Percentiles rank a stretch among this genome's conserved stretches.
These are phyloP conservation scores for Sphaceloma murrayae DNA, from an alignment of 2,329 filamentous ascomycete genomes.

Conservation along the genomic window DNA sequence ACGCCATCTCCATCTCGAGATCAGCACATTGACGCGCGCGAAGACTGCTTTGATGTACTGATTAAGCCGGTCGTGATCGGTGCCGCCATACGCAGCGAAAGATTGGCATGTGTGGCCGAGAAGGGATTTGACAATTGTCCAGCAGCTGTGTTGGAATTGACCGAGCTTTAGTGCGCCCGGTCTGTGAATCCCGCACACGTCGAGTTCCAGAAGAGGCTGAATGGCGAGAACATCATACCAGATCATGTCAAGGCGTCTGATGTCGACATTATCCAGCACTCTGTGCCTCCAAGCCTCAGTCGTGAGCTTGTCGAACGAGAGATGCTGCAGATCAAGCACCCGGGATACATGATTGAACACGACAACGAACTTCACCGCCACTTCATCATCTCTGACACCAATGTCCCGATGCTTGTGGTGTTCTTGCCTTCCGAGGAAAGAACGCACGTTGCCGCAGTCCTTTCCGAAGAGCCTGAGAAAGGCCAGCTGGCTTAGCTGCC, in stretches of 20 bases:
- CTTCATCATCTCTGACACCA: slow-evolving; percentile 39
- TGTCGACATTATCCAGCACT: slow-evolving; percentile 3
- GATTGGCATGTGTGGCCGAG: slow-evolving; percentile 39
- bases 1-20: slow-evolving; percentile 48
- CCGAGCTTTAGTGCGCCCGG: slow-evolving; percentile 31
- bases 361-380: slow-evolving; percentile 39
- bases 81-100: slow-evolving; percentile 36
- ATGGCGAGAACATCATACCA: slow-evolving; percentile 43
- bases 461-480: slow-evolving; percentile 8
- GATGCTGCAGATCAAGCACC: neutral
- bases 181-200: slow-evolving; percentile 39
- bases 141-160: slow-evolving; percentile 37
- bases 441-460: slow-evolving; percentile 28
- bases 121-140: slow-evolving; percentile 40
- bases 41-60: slow-evolving; percentile 45
- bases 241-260: slow-evolving; percentile 27
- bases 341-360: slow-evolving; percentile 37
- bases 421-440: slow-evolving; percentile 39
- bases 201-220: slow-evolving; percentile 46
- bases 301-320: slow-evolving; percentile 14
- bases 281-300: neutral
- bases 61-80: slow-evolving; percentile 41
- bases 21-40: slow-evolving; percentile 44
- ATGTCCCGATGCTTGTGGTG: slow-evolving; percentile 34
- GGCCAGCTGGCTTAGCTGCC: slow-evolving; percentile 2